phyloP scores from a whole-genome alignment of 2,329 filamentous ascomycete species.

The Macrophomina pseudophaseolina region DNA sequence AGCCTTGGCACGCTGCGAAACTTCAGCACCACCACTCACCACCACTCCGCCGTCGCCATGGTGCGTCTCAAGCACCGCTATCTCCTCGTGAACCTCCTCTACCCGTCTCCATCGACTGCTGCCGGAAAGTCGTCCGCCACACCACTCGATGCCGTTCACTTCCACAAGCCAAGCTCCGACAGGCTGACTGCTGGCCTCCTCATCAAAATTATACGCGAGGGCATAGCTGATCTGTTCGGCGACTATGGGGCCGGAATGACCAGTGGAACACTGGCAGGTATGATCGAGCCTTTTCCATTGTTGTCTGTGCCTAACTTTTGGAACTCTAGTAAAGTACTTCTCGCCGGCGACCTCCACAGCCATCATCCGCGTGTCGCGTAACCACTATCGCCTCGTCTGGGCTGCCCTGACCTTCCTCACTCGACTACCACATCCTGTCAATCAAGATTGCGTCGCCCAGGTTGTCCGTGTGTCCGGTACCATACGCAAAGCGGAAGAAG shows the following conservation, averaged over 20 bases:
- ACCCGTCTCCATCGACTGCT: conserved; percentile 64
- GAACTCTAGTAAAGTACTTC: conserved; percentile 83
- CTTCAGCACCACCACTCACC: conserved; percentile 10
- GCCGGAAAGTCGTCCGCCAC: conserved; percentile 37
- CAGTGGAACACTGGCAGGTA: conserved; percentile 71
- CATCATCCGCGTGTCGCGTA: conserved; percentile 82
- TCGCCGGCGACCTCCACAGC: conserved; percentile 92
- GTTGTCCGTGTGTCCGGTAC: conserved; percentile 91
- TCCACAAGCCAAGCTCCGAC: conserved; percentile 79
- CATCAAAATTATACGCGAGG: conserved; percentile 64
- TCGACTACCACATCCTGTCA: conserved; percentile 64
- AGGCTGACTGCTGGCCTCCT: conserved; percentile 70
- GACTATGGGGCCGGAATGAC: conserved; percentile 85
- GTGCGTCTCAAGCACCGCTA: conserved; percentile 97
- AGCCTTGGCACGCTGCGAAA: conserved; percentile 11
- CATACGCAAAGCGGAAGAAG: conserved; percentile 88
- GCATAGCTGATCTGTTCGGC: conserved; percentile 56
- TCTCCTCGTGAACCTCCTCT: conserved; percentile 91
- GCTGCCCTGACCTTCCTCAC: conserved; percentile 83
- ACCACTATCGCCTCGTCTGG: conserved; percentile 88
- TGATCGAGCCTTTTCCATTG: conserved; percentile 27
- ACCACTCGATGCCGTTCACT: conserved; percentile 68
- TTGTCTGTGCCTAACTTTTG: background rate
- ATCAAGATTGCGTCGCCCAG: conserved; percentile 74
- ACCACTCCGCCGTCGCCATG: conserved; percentile 59